Evolutionary conservation across 257 asterid species (phyloP).

Genomic region (Prunella vulgaris): DNA sequence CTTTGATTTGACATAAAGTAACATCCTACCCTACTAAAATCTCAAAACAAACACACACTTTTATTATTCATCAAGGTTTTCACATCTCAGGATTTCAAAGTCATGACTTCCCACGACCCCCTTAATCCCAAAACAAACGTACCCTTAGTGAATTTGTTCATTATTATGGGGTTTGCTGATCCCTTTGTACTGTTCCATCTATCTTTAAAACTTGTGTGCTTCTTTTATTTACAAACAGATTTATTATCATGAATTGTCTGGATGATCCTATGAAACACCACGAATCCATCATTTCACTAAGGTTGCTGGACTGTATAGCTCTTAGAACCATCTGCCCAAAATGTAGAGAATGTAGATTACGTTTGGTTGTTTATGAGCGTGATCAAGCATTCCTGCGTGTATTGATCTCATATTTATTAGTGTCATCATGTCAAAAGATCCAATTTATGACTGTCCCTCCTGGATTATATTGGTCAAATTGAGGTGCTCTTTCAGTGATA

Average conservation of each 20-base stretch:
- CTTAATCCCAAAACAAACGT: no score
- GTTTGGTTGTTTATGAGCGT: not conserved
- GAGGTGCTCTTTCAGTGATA: not conserved
- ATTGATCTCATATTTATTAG: not conserved
- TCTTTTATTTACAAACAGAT: not conserved
- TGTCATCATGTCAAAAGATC: not conserved
- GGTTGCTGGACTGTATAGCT: not conserved
- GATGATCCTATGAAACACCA: not conserved
- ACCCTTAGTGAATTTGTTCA: not conserved
- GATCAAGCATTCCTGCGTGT: not conserved
- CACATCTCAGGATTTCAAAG: no score
- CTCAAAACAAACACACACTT: no score
- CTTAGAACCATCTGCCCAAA: not conserved
- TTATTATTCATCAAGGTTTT: no score
- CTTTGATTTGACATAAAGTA: no score
- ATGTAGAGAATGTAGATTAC: not conserved
- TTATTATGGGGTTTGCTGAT: not conserved
- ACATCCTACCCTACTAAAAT: no score
- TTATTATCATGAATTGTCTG: not conserved
- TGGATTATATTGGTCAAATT: not conserved
- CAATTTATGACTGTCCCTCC: not conserved
- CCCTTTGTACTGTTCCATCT: not conserved
- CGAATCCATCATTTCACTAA: no score
- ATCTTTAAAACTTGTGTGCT: not conserved
- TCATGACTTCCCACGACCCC: no score